phyloP scores from a whole-genome alignment of 2,329 filamentous ascomycete species.

The Fusarium decemcellulare region DNA sequence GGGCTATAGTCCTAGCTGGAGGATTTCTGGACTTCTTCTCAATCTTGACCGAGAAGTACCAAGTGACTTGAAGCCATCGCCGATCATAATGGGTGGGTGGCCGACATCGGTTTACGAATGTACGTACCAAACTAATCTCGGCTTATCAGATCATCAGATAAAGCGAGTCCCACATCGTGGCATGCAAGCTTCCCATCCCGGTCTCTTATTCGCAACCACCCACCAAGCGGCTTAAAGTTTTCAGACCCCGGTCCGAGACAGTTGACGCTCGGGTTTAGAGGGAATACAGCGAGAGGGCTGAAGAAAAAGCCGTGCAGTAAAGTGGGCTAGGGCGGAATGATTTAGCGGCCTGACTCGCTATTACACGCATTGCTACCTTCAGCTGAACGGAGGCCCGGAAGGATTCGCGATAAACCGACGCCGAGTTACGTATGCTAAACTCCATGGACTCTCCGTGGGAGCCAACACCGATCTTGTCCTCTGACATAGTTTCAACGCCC shows the following conservation, averaged over 20 bases:
- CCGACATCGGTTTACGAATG: constrained; percentile 18
- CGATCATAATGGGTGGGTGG: neutral
- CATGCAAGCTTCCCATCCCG: neutral
- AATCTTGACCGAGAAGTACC: neutral
- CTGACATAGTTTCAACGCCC: neutral
- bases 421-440: neutral
- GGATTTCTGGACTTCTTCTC: no score
- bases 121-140: neutral
- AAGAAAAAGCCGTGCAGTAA: neutral
- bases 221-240: neutral
- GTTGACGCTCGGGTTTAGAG: neutral
- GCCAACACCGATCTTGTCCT: neutral
- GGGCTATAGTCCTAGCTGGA: no score
- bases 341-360: neutral
- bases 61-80: neutral
- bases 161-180: constrained; percentile 25
- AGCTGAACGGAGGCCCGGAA: constrained; percentile 2
- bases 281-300: neutral
- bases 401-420: neutral
- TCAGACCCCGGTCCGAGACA: neutral
- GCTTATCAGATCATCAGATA: constrained; percentile 57
- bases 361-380: constrained; percentile 1
- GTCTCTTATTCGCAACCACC: neutral
- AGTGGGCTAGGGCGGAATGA: neutral
- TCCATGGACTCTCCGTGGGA: neutral